These are phyloP conservation scores for Fusarium albidum DNA, from an alignment of 2,329 filamentous ascomycete species.

Conservation along the genomic window DNA sequence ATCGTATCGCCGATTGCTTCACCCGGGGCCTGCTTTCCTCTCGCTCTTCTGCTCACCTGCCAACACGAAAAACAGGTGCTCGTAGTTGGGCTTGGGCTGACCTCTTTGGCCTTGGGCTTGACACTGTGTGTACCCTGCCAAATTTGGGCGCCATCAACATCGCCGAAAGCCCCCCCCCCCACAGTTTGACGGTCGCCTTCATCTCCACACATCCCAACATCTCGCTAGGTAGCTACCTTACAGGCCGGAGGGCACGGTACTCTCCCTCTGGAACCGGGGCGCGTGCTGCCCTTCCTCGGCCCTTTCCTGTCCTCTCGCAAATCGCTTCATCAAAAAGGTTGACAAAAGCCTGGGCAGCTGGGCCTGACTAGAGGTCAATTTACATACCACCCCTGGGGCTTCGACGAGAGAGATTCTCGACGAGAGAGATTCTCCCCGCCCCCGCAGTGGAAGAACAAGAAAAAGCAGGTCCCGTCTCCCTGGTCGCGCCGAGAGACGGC, in stretches of 20 bases:
- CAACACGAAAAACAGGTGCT: constrained; percentile 8
- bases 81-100: not conserved
- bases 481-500: not conserved
- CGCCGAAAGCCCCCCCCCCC: constrained; percentile 23
- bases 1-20: not conserved
- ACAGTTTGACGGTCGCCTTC: constrained; percentile 22
- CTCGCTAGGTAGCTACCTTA: constrained; percentile 19
- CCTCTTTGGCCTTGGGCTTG: constrained; percentile 11
- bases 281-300: constrained; percentile 35
- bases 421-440: constrained; percentile 3
- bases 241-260: constrained; percentile 20
- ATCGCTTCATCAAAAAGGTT: constrained; percentile 9
- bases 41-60: constrained; percentile 6
- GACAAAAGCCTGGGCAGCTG: constrained; percentile 16
- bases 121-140: constrained; percentile 27
- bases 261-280: constrained; percentile 15
- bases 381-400: not conserved
- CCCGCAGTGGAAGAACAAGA: constrained; percentile 1
- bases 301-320: constrained; percentile 31
- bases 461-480: not conserved
- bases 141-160: constrained; percentile 20
- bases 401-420: no score
- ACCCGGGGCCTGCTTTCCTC: not conserved
- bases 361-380: constrained; percentile 9
- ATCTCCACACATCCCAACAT: constrained; percentile 29